Evolutionary conservation across 169 alveolate genomes (phyloP).

Genomic region (Amoebophrya sp.): DNA sequence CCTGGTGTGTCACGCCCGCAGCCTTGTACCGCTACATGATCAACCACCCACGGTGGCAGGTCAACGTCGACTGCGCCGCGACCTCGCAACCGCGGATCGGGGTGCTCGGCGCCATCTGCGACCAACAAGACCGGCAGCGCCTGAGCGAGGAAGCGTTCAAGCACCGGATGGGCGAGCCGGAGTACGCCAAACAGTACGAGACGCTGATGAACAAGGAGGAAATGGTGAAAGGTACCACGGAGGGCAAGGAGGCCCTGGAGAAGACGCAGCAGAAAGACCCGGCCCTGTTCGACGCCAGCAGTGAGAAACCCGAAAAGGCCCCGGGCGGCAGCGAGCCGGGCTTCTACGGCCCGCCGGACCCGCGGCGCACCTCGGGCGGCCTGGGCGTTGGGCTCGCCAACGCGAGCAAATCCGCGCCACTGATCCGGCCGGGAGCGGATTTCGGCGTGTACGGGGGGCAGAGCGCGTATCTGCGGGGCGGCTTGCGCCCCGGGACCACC

Average conservation of each 20-base stretch:
- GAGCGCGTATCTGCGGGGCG: no score
- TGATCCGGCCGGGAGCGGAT: neutral
- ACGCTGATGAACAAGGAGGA: neutral
- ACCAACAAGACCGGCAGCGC: neutral
- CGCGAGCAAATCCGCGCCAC: neutral
- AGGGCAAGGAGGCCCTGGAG: neutral
- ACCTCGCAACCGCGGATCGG: constrained; percentile 4
- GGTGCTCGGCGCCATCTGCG: constrained; percentile 17
- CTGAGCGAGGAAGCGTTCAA: neutral
- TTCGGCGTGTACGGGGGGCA: neutral
- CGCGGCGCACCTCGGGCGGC: neutral
- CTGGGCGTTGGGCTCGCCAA: neutral
- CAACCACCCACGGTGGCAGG: neutral
- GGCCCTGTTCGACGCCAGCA: neutral
- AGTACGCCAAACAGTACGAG: neutral
- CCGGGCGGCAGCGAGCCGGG: neutral
- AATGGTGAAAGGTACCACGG: neutral
- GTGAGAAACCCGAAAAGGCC: neutral
- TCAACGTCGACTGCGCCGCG: constrained; percentile 17
- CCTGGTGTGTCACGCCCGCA: constrained; percentile 6
- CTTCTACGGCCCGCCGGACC: neutral
- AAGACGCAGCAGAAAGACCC: neutral
- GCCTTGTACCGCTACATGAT: constrained; percentile 22
- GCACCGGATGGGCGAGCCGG: neutral
- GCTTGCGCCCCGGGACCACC: no score